Base-by-base conservation (phyloP, 1,139 yeast species). In the Hansenula sp. region DNA sequence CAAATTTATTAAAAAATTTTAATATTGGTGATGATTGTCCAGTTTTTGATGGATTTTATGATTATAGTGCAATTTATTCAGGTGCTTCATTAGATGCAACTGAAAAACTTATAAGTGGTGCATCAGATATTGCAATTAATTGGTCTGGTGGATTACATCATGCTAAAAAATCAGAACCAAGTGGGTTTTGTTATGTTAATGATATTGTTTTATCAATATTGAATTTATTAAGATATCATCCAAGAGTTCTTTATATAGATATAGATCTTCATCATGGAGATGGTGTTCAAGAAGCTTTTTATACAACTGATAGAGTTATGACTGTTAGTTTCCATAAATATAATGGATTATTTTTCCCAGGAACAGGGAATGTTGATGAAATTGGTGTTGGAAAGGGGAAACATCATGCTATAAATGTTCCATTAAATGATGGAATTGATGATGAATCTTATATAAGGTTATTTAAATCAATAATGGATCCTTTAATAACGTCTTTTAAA, bases 21-120 rank as follows among this genome's bases (percentile, higher is more conserved):
- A 90, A 90, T 59, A 90, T 92, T 42, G 97, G 97, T 25, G 97
- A 89, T 56, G 98, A 92, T 62, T 92, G 98, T 63, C 98, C 98
- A 1, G 92, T 92, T 24, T 92, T 92, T 61, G 97, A 90, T 56
- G 97, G 97, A 7, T 73, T 92, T 58, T 92, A 83, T 61, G 95
- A 89, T 51, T 90, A 89, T 60, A 82, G 90, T 44, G 69, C 87
- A 11, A 79, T 88, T 14, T 88, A 90, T 50, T 83, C 97, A 1
- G 97, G 97, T 21, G 96, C 96, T 2, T 83, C 95, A 2, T 66
- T 92, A 57, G 97, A 92, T 62, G 98, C 97, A 2, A 79, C 95
- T 14, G 75, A 95, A 19, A 85, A 90, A 60, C 71, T 92, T 45
- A 79, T 85, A 31, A 75, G 82, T 46, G 89, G 90, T 6, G 89